These are phyloP conservation scores for Gracilaria domingensis DNA, from an alignment of 23 red algal genomes.

Conservation along the genomic window DNA sequence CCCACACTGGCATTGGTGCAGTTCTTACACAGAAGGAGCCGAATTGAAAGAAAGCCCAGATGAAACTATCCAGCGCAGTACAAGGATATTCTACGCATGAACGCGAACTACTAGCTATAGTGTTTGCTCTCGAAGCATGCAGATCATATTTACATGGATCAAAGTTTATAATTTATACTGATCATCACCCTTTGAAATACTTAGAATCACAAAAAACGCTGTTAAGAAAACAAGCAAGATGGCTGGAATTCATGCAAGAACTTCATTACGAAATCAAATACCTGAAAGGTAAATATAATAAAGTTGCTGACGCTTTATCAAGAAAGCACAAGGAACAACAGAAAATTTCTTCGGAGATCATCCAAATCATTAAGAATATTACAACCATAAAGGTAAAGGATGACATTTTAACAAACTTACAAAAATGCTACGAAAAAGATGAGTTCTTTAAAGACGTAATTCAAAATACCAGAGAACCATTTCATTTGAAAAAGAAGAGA, in stretches of 20 bases:
- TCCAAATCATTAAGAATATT: not conserved
- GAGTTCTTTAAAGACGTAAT: conserved; percentile 23
- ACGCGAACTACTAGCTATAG: conserved; percentile 46
- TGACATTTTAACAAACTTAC: not conserved
- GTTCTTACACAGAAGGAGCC: conserved; percentile 33
- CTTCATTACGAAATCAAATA: conserved; percentile 46
- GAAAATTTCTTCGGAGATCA: conserved; percentile 19
- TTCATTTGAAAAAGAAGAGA: conserved; percentile 1
- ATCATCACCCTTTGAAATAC: conserved; percentile 49
- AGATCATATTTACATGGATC: conserved; percentile 54
- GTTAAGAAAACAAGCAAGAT: conserved; percentile 22
- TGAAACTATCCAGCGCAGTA: conserved; percentile 31
- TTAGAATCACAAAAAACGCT: conserved; percentile 34
- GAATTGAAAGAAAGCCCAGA: conserved; percentile 28
- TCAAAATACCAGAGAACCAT: not conserved
- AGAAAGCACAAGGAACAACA: not conserved
- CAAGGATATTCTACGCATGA: conserved; percentile 49
- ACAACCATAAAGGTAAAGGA: not conserved
- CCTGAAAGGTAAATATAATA: conserved; percentile 40
- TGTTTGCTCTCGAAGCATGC: conserved; percentile 12
- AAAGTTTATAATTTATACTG: conserved; percentile 11
- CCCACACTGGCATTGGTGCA: conserved; percentile 20
- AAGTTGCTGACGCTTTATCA: conserved; percentile 44
- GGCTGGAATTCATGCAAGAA: conserved; percentile 17
- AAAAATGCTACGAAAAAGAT: conserved; percentile 14